A percentile compares a stretch with the other conserved stretches of the same genome.
Evolutionary conservation across 2,329 filamentous ascomycete species (phyloP).

Genomic region (Chrysoporthe austroafricana): DNA sequence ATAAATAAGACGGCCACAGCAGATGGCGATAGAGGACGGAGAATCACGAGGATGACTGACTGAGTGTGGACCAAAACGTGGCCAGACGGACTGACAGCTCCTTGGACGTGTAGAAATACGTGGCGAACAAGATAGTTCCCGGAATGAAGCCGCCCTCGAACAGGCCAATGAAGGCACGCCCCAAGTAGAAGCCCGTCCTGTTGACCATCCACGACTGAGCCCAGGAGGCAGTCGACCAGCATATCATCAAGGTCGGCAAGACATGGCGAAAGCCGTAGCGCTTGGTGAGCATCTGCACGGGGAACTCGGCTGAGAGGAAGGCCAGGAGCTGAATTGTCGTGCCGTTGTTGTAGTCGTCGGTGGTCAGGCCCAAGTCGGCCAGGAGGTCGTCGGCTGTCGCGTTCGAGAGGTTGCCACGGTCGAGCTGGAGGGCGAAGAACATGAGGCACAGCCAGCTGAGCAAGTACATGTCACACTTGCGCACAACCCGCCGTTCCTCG

Average conservation of each 20-base stretch:
- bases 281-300: conserved; percentile 62
- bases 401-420: conserved; percentile 66
- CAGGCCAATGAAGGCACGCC: conserved; percentile 56
- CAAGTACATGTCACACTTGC: conserved; percentile 53
- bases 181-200: conserved; percentile 52
- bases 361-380: conserved; percentile 51
- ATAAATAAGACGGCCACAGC: conserved; percentile 40
- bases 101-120: conserved; percentile 72
- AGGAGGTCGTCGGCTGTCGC: conserved; percentile 67
- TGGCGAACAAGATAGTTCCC: conserved; percentile 66
- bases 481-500: conserved; percentile 59
- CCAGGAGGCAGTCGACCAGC: conserved; percentile 51
- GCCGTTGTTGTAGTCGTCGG: conserved; percentile 61
- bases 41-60: conserved; percentile 30
- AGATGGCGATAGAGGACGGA: conserved; percentile 35
- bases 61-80: conserved; percentile 67
- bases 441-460: conserved; percentile 49
- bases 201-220: conserved; percentile 57
- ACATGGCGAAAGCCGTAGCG: conserved; percentile 60
- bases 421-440: conserved; percentile 67
- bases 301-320: conserved; percentile 61
- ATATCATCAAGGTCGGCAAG: conserved; percentile 55
- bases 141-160: conserved; percentile 63
- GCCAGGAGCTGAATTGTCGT: conserved; percentile 59
- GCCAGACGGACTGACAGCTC: conserved; percentile 70